Base-by-base conservation (phyloP, 1,284 basidiomycete species). In the Cystobasidium pallidum region DNA sequence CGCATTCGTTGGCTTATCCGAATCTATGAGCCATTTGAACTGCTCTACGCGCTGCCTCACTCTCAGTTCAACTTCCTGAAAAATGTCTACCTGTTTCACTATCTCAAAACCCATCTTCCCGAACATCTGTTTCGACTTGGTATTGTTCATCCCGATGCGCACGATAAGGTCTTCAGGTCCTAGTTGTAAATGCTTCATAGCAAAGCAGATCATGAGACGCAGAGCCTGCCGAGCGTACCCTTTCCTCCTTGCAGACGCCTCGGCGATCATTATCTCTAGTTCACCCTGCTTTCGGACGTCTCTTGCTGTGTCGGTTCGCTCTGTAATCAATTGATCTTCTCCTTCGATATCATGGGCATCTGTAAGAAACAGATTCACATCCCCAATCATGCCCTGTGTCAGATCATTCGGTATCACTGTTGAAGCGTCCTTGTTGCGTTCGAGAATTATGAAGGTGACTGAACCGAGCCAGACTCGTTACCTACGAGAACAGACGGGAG, bases 281-380 rank as follows among this genome's bases (percentile, higher is more conserved):
- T 94, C 91, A 24, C 87, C 84, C 24, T 86, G 57, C 15, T 28
- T 43, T 7, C 10, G 28, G 39, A 64, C 21, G 1, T 39, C 15
- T 2, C 51, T n/a, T 34, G 26, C n/a, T 21, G 62, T 17, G 11
- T 66, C 64, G 34, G 65, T 59, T 34, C 58, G 41, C 1, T 43
- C 87, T 32, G 84, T 84, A 34, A 84, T 81, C 34, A 82, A 80
- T 2, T 77, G 77, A 13, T 78, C 74, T 7, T 77, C 78, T 6
- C 74, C 75, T 76, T 76, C 3, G 81, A 82, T 78, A 41, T 45
- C 43, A 3, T 45, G 87, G 86, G 28, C 3, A 36, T 45, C 39
- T 7, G 88, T 88, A 68, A 96, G 82, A 80, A 97, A 96, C 32
- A 96, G 82, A 79, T 97, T 97, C 49, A 94, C 92, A 79, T 97